Evolutionary conservation across 495 filamentous ascomycete species (phyloP).

Genomic region (Neurospora sublineolata): DNA sequence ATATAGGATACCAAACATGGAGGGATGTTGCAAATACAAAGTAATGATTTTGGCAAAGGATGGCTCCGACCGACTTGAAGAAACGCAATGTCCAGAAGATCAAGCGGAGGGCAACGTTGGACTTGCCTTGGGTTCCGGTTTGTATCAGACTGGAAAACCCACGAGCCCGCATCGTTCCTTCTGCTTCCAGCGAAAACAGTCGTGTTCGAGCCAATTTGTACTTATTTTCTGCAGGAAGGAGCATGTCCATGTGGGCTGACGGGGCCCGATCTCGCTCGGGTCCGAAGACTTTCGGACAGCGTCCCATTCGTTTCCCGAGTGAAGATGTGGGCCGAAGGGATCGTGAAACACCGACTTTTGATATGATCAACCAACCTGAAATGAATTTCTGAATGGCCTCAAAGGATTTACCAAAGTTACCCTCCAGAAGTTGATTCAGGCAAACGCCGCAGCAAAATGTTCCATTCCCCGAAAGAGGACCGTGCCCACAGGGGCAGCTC

Average conservation of each 20-base stretch:
- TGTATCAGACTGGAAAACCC: neutral
- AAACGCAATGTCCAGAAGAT: neutral
- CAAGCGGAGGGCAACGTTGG: neutral
- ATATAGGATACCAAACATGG: neutral
- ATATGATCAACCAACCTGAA: neutral
- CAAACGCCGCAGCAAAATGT: neutral
- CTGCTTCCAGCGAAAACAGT: neutral
- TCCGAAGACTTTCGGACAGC: neutral
- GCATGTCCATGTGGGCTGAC: neutral
- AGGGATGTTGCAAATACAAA: neutral
- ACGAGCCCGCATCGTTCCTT: neutral
- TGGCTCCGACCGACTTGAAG: neutral
- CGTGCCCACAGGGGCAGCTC: neutral
- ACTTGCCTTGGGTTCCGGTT: neutral
- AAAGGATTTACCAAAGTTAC: neutral
- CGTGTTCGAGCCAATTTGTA: neutral
- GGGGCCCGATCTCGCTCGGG: neutral
- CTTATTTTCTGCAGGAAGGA: neutral
- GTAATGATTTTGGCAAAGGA: neutral
- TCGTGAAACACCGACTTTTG: neutral
- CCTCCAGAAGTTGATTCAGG: neutral
- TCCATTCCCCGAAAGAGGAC: neutral
- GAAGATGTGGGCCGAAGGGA: neutral
- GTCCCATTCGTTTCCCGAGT: neutral
- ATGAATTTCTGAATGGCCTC: neutral